Evolutionary conservation across 2,329 filamentous ascomycete genomes (phyloP).

Genomic region (Colletotrichum simmondsii): DNA sequence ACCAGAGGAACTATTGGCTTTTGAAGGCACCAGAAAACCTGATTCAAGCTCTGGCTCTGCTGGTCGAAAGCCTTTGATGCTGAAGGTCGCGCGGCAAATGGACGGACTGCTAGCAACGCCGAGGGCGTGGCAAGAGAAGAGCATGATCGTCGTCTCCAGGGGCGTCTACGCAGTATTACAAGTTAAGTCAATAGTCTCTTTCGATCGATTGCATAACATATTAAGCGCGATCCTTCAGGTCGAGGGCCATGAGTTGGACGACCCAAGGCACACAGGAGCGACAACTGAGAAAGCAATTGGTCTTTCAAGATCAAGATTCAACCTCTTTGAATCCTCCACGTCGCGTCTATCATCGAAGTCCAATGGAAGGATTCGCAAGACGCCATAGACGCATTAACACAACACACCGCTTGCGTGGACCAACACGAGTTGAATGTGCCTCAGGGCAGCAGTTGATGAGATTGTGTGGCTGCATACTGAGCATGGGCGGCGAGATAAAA

Average conservation of each 20-base stretch:
- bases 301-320: no score
- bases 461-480: slow-evolving; percentile 24
- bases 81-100: neutral
- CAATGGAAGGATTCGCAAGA: neutral
- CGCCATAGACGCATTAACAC: neutral
- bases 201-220: neutral
- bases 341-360: neutral
- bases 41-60: neutral
- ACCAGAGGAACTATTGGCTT: neutral
- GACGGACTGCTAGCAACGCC: neutral
- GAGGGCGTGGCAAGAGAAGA: neutral
- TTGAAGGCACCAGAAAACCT: neutral
- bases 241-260: neutral
- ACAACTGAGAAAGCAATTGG: neutral
- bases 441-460: slow-evolving; percentile 12
- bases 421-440: neutral
- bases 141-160: neutral
- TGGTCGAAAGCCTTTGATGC: neutral
- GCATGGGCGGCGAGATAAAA: neutral
- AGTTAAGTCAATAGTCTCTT: neutral
- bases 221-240: slow-evolving; percentile 4
- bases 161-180: neutral
- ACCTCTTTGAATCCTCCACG: neutral
- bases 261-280: neutral
- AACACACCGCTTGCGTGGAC: neutral